Evolutionary conservation across 768 basidiomycete species (phyloP), one percentile per base, ranked within the genome.

Genomic region (Mycena venus): DNA sequence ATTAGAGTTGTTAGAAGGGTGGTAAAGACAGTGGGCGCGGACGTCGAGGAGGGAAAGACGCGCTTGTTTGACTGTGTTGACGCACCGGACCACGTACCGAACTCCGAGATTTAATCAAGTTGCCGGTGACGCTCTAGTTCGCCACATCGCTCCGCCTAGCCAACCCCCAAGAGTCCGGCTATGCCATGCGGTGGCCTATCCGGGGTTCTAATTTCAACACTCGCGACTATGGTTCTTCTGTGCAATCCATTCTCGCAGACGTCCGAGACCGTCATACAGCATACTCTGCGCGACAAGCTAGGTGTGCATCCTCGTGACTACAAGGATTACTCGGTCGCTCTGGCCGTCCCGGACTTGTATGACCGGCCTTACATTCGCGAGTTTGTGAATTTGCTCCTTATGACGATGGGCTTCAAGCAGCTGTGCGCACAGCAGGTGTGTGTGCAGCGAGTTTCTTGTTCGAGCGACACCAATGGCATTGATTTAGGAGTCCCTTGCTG

Each of bases 321-420:
- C 82, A 91, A 92, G 97, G 91, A 95, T 70, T 95, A 94, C 82
- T 97, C 96, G 2, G 92, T 94, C 17, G 88, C 99, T 42, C 88
- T 99, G 5, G 91, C 99, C 36, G 92, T 99, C 27, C 97, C 98
- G 9, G 98, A 99, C 81, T 92, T 96, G 76, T 96, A 95, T 79
- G 95, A 98, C 68, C 90, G 95, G 64, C 82, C 88, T 14, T 99
- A 98, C 79, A 91, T 99, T 68, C 91, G 92, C 73, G 93, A 94
- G 70, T 86, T 97, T 78, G 88, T 91, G 9, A 90, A 94, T 72
- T 82, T 98, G 12, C 84, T 99, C 12, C 80, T 99, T 38, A 83
- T 90, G 31, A 88, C 89, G 2, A 92, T 99, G 89, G 96, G 95
- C 0, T 99, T 99, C 88, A 96, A 95, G 80, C 96, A 98, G 82